Conservation (phyloP, 148 eudicot genomes). For the Vaccinium myrtillus region DNA sequence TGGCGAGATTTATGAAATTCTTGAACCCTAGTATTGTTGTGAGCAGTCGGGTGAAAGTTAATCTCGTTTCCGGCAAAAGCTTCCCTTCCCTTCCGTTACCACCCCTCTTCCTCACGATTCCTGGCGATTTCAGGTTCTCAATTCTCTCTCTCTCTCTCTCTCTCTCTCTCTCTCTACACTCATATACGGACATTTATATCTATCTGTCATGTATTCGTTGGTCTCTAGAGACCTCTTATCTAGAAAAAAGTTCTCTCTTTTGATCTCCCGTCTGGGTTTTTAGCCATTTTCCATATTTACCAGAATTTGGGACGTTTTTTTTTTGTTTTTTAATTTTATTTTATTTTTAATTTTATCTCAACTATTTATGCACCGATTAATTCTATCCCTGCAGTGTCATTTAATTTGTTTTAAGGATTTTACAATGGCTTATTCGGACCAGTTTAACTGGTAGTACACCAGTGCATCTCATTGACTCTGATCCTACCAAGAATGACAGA, state of each 20-base stretch:
- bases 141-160: background rate
- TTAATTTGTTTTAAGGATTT: background rate
- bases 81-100: background rate
- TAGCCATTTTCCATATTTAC: too few species aligned
- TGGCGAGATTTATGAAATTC: too few species aligned
- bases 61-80: background rate
- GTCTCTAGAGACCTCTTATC: background rate
- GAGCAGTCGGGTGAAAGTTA: too few species aligned
- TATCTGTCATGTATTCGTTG: background rate
- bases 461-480: background rate
- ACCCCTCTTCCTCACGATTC: background rate
- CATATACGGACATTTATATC: background rate
- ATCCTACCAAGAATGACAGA: background rate
- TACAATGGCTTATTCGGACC: background rate
- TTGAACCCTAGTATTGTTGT: too few species aligned
- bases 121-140: background rate
- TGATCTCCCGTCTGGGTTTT: background rate
- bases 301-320: background rate
- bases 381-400: background rate
- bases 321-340: too few species aligned
- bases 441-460: background rate
- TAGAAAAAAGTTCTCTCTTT: background rate
- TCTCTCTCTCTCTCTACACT: background rate
- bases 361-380: background rate
- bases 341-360: background rate